Evolutionary conservation across 1,139 yeast species (phyloP).

Genomic region (Diutina mesorugosa): DNA sequence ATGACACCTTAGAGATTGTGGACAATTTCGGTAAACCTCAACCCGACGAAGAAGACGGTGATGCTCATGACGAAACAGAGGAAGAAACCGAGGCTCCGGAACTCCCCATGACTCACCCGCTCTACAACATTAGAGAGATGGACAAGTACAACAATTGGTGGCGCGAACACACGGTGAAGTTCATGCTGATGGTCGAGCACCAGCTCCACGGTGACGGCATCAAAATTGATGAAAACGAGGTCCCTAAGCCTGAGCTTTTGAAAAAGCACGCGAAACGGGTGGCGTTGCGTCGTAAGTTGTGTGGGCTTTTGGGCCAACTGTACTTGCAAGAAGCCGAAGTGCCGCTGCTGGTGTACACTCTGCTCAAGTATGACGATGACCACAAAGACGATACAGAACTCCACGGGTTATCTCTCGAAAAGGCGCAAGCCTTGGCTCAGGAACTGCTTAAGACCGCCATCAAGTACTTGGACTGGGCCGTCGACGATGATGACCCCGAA

Average conservation of each 20-base stretch:
- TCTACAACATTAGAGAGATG: slow-evolving; percentile 22
- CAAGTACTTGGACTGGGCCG: slow-evolving; percentile 40
- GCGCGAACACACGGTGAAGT: slow-evolving; percentile 36
- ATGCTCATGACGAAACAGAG: slow-evolving; percentile 3
- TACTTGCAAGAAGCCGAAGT: slow-evolving; percentile 51
- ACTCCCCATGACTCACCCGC: slow-evolving; percentile 40
- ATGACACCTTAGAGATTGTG: slow-evolving; percentile 53
- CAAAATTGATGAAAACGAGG: background rate
- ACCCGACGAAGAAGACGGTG: slow-evolving; percentile 24
- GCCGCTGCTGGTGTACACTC: slow-evolving; percentile 42
- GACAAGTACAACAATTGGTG: slow-evolving; percentile 41
- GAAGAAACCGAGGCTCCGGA: slow-evolving; percentile 16
- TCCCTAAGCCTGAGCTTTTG: background rate
- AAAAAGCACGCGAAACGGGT: slow-evolving; percentile 5
- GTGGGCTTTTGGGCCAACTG: slow-evolving; percentile 46
- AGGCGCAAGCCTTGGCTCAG: slow-evolving; percentile 39
- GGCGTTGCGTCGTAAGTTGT: slow-evolving; percentile 22
- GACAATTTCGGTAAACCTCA: slow-evolving; percentile 49
- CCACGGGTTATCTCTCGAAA: slow-evolving; percentile 25
- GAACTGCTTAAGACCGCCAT: slow-evolving; percentile 43
- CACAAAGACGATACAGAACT: slow-evolving; percentile 21
- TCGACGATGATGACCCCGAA: slow-evolving; percentile 64
- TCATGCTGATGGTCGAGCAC: slow-evolving; percentile 23
- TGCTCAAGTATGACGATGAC: slow-evolving; percentile 39
- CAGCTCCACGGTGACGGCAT: background rate